Base-by-base conservation (phyloP, 2,329 filamentous ascomycete genomes). In the Stagonosporopsis chrysanthemi region DNA sequence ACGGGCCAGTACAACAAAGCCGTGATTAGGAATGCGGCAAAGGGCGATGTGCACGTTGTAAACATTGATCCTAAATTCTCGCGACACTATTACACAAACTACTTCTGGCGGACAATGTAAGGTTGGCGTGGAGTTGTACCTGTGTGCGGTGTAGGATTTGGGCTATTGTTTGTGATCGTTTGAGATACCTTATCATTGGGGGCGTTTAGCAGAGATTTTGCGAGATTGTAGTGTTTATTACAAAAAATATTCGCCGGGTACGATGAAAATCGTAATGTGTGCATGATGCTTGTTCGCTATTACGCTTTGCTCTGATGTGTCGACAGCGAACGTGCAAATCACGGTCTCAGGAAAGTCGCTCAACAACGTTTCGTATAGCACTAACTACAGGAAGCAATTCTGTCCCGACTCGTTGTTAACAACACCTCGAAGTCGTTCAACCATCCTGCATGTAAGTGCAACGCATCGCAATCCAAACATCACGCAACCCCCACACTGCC, bases 31-130 rank as follows among this genome's bases (percentile, higher is more conserved):
- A 97, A 96, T 73, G 88, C 88, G 58, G 84, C 87, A 64, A 94
- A 92, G 80, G 93, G 92, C 8, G 93, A 98, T 74, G 92, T 98
- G 48, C 91, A 97, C 75, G 91, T 98, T 46, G 89, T 99, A 59
- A 96, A 96, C 71, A 88, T 99, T 75, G 93, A 98, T 69, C 88
- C 90, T 68, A 96, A 95, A 79, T 93, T 97, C 75, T 94, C 91
- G 56, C 85, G 88, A 61, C 94, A 90, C 75, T 97, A 96, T 73
- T 97, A 97, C 71, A 91, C 93, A 22, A 96, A 97, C 70, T 96
- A 96, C 75, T 96, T 98, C 73, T 99, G 95, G 95, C 85, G 92
- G 70, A 94, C 88, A 28, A 82, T 97, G 75, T 96, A 64, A 58
- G 6, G 11, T 5, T 2, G 19, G 22, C 17, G 6, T 15, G 6